These are phyloP conservation scores for Penicillium paxilli DNA, from an alignment of 495 filamentous ascomycete genomes.

Conservation along the genomic window DNA sequence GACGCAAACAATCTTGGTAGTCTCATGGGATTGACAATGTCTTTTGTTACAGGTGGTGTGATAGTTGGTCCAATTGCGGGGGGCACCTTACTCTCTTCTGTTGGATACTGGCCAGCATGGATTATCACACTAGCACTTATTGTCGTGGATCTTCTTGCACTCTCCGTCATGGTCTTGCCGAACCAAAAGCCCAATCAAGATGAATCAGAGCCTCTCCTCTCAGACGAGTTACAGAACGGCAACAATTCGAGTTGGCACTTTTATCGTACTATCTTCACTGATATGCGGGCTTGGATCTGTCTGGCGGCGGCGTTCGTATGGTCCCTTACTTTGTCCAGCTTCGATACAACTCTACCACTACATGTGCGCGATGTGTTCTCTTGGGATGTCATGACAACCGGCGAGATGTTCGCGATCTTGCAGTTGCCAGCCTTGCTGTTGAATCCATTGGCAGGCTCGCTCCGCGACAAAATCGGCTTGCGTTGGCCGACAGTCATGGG, in stretches of 20 bases:
- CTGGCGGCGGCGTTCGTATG: neutral
- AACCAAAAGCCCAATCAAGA: neutral
- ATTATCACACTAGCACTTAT: constrained; percentile 11
- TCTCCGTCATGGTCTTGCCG: constrained; percentile 12
- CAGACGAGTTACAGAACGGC: neutral
- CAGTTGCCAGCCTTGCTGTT: neutral
- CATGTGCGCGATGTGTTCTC: neutral
- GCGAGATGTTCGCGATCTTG: neutral
- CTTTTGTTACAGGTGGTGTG: constrained; percentile 5
- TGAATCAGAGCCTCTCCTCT: neutral
- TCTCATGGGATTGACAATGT: constrained; percentile 11
- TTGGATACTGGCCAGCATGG: constrained; percentile 20
- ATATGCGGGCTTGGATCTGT: neutral
- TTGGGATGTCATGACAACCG: neutral
- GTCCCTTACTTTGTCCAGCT: neutral
- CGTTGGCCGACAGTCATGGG: neutral
- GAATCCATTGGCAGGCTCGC: neutral
- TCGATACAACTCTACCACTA: neutral
- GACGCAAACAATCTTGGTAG: constrained; percentile 7
- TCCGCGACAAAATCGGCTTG: neutral
- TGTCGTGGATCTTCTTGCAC: constrained; percentile 10
- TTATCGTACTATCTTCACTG: constrained; percentile 12
- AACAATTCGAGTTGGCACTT: neutral
- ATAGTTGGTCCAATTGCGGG: constrained; percentile 7
- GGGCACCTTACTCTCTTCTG: constrained; percentile 10